A percentile compares a stretch with the other conserved stretches of the same genome.
phyloP scores from a whole-genome alignment of 306 rosid genomes.

The Ormosia semicastrata region DNA sequence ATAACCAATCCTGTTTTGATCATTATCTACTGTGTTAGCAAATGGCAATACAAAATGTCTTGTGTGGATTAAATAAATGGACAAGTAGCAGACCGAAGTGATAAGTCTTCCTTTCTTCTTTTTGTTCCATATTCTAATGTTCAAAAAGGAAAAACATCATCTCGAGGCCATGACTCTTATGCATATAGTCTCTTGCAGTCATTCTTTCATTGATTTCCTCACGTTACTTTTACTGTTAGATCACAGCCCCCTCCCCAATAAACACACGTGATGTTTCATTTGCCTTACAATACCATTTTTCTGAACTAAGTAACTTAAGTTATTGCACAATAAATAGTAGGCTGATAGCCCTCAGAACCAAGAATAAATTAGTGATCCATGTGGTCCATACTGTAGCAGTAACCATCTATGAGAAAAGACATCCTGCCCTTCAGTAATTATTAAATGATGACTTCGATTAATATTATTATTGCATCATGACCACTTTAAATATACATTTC shows the following conservation, averaged over 20 bases:
- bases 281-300: neutral
- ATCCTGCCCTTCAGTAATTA: neutral
- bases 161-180: neutral
- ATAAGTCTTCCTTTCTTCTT: neutral
- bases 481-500: neutral
- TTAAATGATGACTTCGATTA: neutral
- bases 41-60: neutral
- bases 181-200: neutral
- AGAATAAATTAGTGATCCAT: neutral
- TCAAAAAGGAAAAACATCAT: neutral
- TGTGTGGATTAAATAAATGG: neutral
- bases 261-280: slow-evolving; percentile 32
- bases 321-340: neutral
- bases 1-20: neutral
- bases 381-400: neutral
- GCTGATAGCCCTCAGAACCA: neutral
- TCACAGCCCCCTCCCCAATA: slow-evolving; percentile 17
- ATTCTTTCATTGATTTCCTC: neutral
- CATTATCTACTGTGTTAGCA: slow-evolving; percentile 8
- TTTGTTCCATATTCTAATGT: neutral
- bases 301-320: neutral
- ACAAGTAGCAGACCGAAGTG: neutral
- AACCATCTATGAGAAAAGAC: neutral
- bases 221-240: neutral
- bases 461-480: neutral